phyloP scores from a whole-genome alignment of 805 yeast species.

The Wickerhamiella qilinensis region DNA sequence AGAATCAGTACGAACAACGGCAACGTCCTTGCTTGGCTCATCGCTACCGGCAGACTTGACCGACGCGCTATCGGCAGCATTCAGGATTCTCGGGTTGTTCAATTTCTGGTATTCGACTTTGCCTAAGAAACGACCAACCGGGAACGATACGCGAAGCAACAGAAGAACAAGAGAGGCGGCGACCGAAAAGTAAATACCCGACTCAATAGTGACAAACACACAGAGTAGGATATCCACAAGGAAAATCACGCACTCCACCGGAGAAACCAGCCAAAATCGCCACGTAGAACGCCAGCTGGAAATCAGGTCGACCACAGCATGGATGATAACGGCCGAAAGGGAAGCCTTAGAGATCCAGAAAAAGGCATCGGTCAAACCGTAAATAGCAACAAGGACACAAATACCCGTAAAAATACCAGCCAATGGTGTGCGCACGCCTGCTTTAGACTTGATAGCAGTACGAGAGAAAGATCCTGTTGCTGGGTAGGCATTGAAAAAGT shows the following conservation, averaged over 20 bases:
- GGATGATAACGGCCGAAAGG: constrained; percentile 74
- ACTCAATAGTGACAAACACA: constrained; percentile 64
- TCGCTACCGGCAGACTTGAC: constrained; percentile 1
- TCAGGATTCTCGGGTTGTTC: constrained; percentile 37
- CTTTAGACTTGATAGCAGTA: constrained; percentile 84
- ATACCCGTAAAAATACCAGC: constrained; percentile 85
- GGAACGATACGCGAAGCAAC: constrained; percentile 60
- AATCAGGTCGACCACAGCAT: constrained; percentile 77
- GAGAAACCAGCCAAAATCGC: constrained; percentile 53
- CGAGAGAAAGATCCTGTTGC: constrained; percentile 93
- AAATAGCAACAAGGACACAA: constrained; percentile 74
- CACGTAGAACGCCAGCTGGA: constrained; percentile 35
- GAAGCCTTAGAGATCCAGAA: constrained; percentile 85
- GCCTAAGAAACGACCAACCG: constrained; percentile 73
- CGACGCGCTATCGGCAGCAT: constrained; percentile 14
- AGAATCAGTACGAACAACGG: too few relatives aligned
- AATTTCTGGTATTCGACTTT: constrained; percentile 56
- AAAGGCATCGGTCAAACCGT: constrained; percentile 69
- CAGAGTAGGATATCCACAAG: constrained; percentile 56
- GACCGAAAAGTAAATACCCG: constrained; percentile 82
- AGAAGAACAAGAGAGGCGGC: constrained; percentile 66
- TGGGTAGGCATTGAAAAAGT: constrained; percentile 86
- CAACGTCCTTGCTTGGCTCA: neutral
- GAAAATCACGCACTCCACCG: constrained; percentile 61
- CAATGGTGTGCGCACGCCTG: constrained; percentile 88